Conservation (phyloP, 2,329 filamentous ascomycete genomes). For the Nemania diffusa region DNA sequence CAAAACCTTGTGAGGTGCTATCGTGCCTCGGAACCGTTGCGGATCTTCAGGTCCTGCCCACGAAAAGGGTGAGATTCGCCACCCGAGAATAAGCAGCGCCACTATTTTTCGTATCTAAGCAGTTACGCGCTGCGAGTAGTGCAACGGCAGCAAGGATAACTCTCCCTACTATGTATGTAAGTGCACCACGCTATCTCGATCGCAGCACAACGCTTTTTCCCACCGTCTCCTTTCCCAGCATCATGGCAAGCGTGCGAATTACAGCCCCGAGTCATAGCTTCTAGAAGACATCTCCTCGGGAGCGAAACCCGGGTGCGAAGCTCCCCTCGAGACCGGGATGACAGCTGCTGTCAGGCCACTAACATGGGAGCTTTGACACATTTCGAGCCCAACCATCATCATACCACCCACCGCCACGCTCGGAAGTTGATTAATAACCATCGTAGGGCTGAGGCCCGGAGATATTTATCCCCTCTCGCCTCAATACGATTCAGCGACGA, state of each 20-base stretch:
- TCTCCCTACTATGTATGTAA: no score
- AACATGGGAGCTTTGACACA: neutral
- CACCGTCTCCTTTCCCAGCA: no score
- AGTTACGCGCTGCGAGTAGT: no score
- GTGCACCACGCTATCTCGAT: no score
- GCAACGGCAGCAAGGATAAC: no score
- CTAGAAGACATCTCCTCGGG: neutral
- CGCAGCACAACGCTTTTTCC: no score
- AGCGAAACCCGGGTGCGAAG: neutral
- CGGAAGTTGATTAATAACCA: neutral
- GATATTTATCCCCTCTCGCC: neutral
- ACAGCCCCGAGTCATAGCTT: neutral
- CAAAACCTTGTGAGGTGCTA: neutral
- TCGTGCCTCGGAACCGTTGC: neutral
- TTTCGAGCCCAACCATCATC: neutral
- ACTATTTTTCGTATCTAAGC: no score
- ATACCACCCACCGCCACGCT: neutral
- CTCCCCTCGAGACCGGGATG: neutral
- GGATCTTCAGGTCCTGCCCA: neutral
- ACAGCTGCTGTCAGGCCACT: neutral
- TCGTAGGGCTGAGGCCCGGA: slow-evolving; percentile 9
- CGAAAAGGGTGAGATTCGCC: neutral
- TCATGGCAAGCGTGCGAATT: no score
- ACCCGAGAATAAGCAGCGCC: neutral
- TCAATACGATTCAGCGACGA: slow-evolving; percentile 6